Conservation (phyloP, 495 filamentous ascomycete species). For the Xeromyces bisporus region DNA sequence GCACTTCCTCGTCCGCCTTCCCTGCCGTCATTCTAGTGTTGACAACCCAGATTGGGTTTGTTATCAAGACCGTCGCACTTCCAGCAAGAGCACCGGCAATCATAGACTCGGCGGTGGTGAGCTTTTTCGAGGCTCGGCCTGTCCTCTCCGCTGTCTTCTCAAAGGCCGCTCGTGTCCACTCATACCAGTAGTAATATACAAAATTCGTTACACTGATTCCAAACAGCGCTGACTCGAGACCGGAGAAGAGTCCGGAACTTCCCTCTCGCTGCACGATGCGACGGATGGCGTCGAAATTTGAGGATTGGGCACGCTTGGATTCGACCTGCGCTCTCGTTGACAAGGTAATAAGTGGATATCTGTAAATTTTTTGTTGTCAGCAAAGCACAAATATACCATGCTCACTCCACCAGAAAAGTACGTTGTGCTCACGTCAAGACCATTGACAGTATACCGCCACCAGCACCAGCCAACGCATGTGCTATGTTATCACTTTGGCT, state of each 20-base stretch:
- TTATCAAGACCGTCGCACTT: conserved; percentile 81
- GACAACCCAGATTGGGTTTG: conserved; percentile 97
- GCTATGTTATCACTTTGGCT: conserved; percentile 75
- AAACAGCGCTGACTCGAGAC: conserved; percentile 80
- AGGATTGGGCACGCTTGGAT: conserved; percentile 74
- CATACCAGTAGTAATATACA: conserved; percentile 99
- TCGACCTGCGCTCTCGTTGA: conserved; percentile 97
- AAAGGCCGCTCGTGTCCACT: conserved; percentile 85
- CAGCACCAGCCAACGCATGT: conserved; percentile 72
- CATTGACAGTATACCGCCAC: conserved; percentile 91
- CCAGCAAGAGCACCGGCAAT: conserved; percentile 91
- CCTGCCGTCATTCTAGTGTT: conserved; percentile 97
- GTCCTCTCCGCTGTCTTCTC: conserved; percentile 59
- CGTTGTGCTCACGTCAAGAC: conserved; percentile 71
- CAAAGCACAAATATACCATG: too few species aligned
- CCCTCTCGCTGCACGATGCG: conserved; percentile 87
- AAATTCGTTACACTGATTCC: conserved; percentile 98
- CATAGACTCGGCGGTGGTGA: conserved; percentile 83
- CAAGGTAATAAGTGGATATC: conserved; percentile 91
- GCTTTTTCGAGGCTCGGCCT: conserved; percentile 62
- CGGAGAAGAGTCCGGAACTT: conserved; percentile 69
- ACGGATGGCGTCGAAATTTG: conserved; percentile 61
- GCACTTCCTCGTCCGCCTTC: conserved; percentile 39
- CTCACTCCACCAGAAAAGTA: too few species aligned
- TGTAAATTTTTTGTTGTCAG: too few species aligned